Evolutionary conservation across 2,329 filamentous ascomycete genomes (phyloP), one percentile per base, ranked within the genome.

Genomic region (Aspergillus bombycis): DNA sequence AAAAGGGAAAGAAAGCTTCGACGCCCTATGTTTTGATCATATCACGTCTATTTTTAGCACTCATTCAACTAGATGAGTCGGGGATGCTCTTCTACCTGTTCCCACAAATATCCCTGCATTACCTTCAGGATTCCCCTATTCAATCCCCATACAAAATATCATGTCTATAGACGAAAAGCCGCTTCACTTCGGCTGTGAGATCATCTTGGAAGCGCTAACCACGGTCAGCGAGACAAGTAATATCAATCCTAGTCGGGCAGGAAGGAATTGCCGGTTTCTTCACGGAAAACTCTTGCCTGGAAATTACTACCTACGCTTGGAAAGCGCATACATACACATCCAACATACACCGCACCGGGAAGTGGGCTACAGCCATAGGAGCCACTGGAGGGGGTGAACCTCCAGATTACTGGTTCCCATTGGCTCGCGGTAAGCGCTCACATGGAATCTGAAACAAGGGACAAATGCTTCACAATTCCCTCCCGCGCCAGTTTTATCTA

Each of bases 401-500:
- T 16, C 53, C 36, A 61, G 54, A 52, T 54, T 34, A 52, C 46
- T 45, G 41, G 36, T 45, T 58, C 62, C 68, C 57, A 70, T 69
- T 75, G 69, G 68, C 62, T 68, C 64, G 65, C 65, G 57, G 68
- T 75, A 75, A 73, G 73, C 74, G 74, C 74, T 72, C 70, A 72
- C 68, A 62, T 41, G 38, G 54, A 65, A 30, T 67, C 68, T 75
- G 74, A 77, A 77, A 77, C 74, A 67, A 70, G 65, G 68, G 67
- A 73, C 69, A 67, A 71, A 70, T 76, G 74, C 73, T 75, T 77
- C 72, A 76, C 61, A 62, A 65, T 68, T 69, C 67, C 73, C 62
- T 66, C 70, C 71, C 68, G 73, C 71, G 73, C 71, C 72, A 75
- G 74, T 75, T 77, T 76, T 68, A 75, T 69, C 65, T 68, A 66